These are phyloP conservation scores for Diaporthe sp. DNA, from an alignment of 2,329 filamentous ascomycete species.

Conservation along the genomic window DNA sequence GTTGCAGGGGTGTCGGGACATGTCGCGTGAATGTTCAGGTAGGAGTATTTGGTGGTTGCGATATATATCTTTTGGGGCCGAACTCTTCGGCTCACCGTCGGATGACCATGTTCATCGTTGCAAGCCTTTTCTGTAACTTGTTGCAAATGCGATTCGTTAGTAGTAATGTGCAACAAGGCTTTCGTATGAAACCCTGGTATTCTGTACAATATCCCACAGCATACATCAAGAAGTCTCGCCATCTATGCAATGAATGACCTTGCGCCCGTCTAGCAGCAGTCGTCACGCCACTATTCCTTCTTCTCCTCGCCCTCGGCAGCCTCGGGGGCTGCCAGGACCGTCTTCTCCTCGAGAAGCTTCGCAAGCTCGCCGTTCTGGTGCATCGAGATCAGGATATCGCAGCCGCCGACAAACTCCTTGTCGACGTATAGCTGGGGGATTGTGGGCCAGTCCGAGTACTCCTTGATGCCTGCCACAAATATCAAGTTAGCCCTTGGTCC, in stretches of 20 bases:
- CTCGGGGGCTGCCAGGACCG: constrained; percentile 78
- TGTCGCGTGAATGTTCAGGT: not conserved
- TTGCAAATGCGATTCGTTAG: constrained; percentile 19
- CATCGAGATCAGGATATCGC: constrained; percentile 97
- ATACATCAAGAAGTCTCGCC: not conserved
- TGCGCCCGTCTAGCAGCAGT: no score
- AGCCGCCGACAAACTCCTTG: constrained; percentile 97
- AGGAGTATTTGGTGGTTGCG: not conserved
- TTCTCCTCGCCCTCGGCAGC: constrained; percentile 51
- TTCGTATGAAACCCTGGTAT: not conserved
- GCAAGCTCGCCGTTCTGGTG: constrained; percentile 95
- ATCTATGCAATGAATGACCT: not conserved
- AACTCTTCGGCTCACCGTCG: not conserved
- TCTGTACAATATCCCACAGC: constrained; percentile 2
- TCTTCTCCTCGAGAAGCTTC: constrained; percentile 92
- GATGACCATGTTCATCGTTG: not conserved
- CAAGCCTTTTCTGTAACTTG: not conserved
- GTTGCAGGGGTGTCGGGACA: not conserved
- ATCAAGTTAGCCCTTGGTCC: constrained; percentile 35
- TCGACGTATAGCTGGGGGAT: constrained; percentile 97
- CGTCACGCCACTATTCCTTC: constrained; percentile 49
- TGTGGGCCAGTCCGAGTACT: constrained; percentile 99
- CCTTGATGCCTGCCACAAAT: constrained; percentile 83
- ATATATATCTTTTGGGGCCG: not conserved
- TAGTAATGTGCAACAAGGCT: constrained; percentile 30